These are phyloP conservation scores for Phytophthora pisi DNA, from an alignment of 352 stramenopile genomes.

Conservation along the genomic window DNA sequence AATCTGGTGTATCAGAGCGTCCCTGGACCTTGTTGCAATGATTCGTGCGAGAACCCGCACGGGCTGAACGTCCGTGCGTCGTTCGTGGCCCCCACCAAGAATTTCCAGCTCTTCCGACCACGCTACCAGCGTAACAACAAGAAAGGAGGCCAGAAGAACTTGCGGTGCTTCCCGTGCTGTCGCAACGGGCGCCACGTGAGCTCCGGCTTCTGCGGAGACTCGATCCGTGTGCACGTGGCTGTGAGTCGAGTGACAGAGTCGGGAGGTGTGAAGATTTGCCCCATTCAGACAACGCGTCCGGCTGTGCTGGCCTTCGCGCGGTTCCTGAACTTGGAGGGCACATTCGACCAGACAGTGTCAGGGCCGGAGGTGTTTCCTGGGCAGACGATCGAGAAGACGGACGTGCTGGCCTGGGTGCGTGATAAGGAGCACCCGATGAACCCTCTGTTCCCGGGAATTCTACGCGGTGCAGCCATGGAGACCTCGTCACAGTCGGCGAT, in stretches of 20 bases:
- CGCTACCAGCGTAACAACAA: conserved; percentile 92
- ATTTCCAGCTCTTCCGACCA: conserved; percentile 79
- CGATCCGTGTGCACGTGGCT: conserved; percentile 82
- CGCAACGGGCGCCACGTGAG: conserved; percentile 81
- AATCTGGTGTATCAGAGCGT: conserved; percentile 82
- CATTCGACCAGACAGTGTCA: conserved; percentile 71
- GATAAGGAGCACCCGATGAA: conserved; percentile 83
- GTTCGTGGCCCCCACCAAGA: conserved; percentile 80
- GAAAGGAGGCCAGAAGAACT: conserved; percentile 89
- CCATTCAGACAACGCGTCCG: conserved; percentile 67
- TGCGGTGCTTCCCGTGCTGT: conserved; percentile 88
- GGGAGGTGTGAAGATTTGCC: conserved; percentile 82
- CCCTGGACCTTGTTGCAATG: conserved; percentile 77
- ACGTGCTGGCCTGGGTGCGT: conserved; percentile 66
- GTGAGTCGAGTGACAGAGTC: conserved; percentile 78
- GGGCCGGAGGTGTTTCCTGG: conserved; percentile 77
- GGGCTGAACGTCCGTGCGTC: conserved; percentile 79
- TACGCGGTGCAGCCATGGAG: conserved; percentile 80
- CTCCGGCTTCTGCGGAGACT: conserved; percentile 87
- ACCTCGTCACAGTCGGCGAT: conserved; percentile 79
- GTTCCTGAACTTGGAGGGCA: conserved; percentile 76
- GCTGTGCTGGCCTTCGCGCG: conserved; percentile 71
- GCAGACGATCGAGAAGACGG: conserved; percentile 76
- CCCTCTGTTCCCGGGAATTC: conserved; percentile 73
- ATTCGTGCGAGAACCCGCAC: conserved; percentile 84